Conservation (phyloP, 1,139 yeast genomes). For the Lodderomyces beijingensis region DNA sequence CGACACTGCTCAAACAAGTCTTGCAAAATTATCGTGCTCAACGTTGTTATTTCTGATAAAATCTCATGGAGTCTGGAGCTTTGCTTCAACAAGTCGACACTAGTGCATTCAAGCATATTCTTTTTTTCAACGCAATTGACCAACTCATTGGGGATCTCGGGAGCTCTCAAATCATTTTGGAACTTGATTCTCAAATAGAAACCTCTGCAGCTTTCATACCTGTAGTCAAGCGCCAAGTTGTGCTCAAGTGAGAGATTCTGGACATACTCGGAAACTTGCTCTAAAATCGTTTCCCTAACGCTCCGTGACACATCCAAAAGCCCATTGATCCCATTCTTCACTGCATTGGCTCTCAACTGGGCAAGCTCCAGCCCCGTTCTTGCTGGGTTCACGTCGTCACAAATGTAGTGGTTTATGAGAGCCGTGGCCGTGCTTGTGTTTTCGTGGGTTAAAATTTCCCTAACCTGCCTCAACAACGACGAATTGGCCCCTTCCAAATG, state of each 20-base stretch:
- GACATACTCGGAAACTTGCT: slow-evolving; percentile 27
- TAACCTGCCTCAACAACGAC: slow-evolving; percentile 23
- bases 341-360: slow-evolving; percentile 42
- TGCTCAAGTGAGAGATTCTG: slow-evolving; percentile 17
- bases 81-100: slow-evolving; percentile 36
- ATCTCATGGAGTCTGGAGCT: slow-evolving; percentile 37
- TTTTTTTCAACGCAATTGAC: slow-evolving; percentile 28
- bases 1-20: slow-evolving; percentile 22
- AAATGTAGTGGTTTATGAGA: slow-evolving; percentile 27
- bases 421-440: slow-evolving; percentile 17
- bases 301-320: slow-evolving; percentile 42
- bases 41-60: slow-evolving; percentile 31
- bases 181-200: slow-evolving; percentile 28
- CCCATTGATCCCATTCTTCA: slow-evolving; percentile 41
- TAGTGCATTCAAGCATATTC: slow-evolving; percentile 34
- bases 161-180: slow-evolving; percentile 5
- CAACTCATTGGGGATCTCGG: slow-evolving; percentile 15
- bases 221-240: slow-evolving; percentile 22
- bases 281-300: slow-evolving; percentile 31
- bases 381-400: slow-evolving; percentile 42
- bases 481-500: slow-evolving; percentile 14
- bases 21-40: slow-evolving; percentile 37
- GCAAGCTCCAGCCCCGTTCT: slow-evolving; percentile 31
- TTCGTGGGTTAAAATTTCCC: slow-evolving; percentile 21
- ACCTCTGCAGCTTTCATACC: slow-evolving; percentile 34